These are phyloP conservation scores for Trichophyton equinum DNA, from an alignment of 2,329 filamentous ascomycete species.

Conservation along the genomic window DNA sequence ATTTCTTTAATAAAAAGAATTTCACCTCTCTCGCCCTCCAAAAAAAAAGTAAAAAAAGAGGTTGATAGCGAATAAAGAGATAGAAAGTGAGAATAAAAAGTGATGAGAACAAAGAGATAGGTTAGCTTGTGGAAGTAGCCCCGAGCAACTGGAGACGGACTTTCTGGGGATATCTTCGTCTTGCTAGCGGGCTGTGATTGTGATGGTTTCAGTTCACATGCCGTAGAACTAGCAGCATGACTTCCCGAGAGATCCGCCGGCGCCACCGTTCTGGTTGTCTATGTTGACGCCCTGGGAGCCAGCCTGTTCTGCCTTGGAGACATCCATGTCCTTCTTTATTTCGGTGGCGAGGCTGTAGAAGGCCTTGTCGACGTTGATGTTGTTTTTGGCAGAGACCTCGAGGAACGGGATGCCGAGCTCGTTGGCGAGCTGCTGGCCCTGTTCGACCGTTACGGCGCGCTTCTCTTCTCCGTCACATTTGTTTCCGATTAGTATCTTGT, in stretches of 20 bases:
- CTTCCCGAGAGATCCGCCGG: slow-evolving; percentile 41
- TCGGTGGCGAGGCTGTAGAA: slow-evolving; percentile 91
- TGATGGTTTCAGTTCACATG: too few relatives aligned
- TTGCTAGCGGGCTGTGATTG: neutral
- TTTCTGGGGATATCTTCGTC: neutral
- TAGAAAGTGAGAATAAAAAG: neutral
- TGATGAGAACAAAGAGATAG: too few relatives aligned
- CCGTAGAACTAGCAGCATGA: slow-evolving; percentile 58
- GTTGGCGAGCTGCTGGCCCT: slow-evolving; percentile 83
- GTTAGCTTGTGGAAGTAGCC: too few relatives aligned
- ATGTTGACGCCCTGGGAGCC: slow-evolving; percentile 54
- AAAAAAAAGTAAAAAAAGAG: neutral
- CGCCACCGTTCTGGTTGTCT: slow-evolving; percentile 44
- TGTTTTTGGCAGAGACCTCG: slow-evolving; percentile 96
- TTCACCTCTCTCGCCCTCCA: neutral
- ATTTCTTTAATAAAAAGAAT: slow-evolving; percentile 2
- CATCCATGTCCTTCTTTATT: slow-evolving; percentile 98
- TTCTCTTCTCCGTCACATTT: slow-evolving; percentile 99
- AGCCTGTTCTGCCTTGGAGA: slow-evolving; percentile 60
- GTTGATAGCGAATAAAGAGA: neutral
- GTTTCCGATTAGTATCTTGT: slow-evolving; percentile 99
- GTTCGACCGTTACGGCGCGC: slow-evolving; percentile 82
- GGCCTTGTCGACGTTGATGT: slow-evolving; percentile 98
- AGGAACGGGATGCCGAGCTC: slow-evolving; percentile 97
- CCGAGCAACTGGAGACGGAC: neutral